phyloP scores from a whole-genome alignment of 257 asterid genomes.

The Capsicum pubescens region DNA sequence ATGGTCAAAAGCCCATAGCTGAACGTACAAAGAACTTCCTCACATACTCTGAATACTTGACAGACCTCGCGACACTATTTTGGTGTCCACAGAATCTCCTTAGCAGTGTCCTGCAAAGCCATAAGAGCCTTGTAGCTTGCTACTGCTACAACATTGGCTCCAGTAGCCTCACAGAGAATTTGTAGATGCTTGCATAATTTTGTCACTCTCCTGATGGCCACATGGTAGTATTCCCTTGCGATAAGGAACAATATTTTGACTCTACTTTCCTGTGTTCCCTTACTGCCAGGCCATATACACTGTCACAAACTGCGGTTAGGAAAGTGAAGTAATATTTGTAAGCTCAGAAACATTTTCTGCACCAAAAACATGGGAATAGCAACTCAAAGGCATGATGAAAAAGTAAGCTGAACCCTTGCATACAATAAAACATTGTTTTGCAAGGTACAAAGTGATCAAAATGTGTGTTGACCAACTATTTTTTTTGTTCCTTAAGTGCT shows the following conservation, averaged over 20 bases:
- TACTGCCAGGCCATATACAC: not conserved
- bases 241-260: not conserved
- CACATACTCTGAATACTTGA: not conserved
- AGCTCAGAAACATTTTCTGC: not conserved
- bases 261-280: not conserved
- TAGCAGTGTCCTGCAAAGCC: too few relatives aligned
- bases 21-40: not conserved
- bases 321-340: not conserved
- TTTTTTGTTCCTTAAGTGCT: too few relatives aligned
- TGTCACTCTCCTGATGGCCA: not conserved
- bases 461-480: not conserved
- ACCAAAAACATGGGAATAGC: not conserved
- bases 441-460: too few relatives aligned
- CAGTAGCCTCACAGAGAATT: not conserved
- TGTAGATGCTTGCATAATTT: constrained; percentile 3
- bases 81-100: too few relatives aligned
- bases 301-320: not conserved
- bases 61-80: not conserved
- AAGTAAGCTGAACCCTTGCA: too few relatives aligned
- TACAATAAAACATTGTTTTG: too few relatives aligned
- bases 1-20: not conserved
- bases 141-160: not conserved
- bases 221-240: not conserved
- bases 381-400: not conserved
- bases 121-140: not conserved